These are phyloP conservation scores for Dujonia santamariae DNA, from an alignment of 1,139 yeast species.

Conservation along the genomic window DNA sequence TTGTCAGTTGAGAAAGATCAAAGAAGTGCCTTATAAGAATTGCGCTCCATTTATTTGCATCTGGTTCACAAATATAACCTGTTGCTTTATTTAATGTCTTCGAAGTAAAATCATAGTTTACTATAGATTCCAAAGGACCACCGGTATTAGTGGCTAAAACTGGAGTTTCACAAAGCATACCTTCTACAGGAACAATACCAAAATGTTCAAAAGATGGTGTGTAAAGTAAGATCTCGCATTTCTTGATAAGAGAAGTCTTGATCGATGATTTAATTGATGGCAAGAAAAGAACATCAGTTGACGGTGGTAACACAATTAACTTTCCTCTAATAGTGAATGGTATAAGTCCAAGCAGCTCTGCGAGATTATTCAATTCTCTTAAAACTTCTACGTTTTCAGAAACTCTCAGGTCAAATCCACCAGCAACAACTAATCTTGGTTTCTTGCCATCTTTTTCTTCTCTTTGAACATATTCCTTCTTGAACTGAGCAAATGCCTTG, in stretches of 20 bases:
- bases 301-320: constrained; percentile 32
- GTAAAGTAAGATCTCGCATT: constrained; percentile 64
- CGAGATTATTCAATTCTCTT: constrained; percentile 51
- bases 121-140: constrained; percentile 87
- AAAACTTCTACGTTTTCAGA: constrained; percentile 74
- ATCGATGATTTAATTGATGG: constrained; percentile 72
- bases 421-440: constrained; percentile 65
- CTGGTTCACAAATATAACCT: constrained; percentile 69
- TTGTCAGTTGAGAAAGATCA: constrained; percentile 25
- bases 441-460: constrained; percentile 14
- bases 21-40: constrained; percentile 46
- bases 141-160: constrained; percentile 87
- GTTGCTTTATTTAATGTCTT: constrained; percentile 50
- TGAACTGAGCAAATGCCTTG: constrained; percentile 51
- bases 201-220: constrained; percentile 94
- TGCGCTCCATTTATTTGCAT: constrained; percentile 59
- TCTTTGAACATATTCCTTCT: constrained; percentile 13
- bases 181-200: constrained; percentile 96
- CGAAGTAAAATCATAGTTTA: constrained; percentile 30
- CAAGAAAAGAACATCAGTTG: constrained; percentile 63
- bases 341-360: constrained; percentile 43
- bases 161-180: constrained; percentile 81
- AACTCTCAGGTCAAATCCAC: constrained; percentile 87
- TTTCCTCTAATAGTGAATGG: constrained; percentile 49
- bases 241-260: constrained; percentile 60